Evolutionary conservation across 306 rosid species (phyloP), one percentile per base, ranked within the genome.

Genomic region (Fagus crenata): DNA sequence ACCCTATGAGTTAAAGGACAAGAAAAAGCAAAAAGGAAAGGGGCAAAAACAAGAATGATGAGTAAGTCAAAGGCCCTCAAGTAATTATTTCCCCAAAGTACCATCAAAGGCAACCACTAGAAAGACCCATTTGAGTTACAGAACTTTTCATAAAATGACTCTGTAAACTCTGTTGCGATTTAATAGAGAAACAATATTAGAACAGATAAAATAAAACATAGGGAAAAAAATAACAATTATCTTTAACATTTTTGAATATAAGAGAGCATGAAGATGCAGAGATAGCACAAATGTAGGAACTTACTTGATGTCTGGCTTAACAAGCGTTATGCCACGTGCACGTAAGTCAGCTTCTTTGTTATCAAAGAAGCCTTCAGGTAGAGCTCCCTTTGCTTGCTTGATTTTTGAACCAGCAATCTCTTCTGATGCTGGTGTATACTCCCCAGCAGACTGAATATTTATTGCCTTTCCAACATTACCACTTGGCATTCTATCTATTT

Each of bases 351-450:
- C 99, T 41, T 95, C 99, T 88, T 95, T 95, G 79, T 89, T 90
- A 78, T 95, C 99, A 86, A 92, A 95, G 85, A 95, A 95, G 69
- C 99, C 99, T 84, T 90, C 99, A 43, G 99, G 99, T 72, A 95
- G 87, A 87, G 86, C 88, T 54, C 93, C 96, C 79, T 85, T 87
- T 35, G 49, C 86, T 86, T 88, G 96, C 81, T 85, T 87, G 76
- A 18, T 77, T 77, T 90, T 96, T 36, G 89, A 72, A 83, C 78
- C 91, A 78, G 77, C 37, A 80, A 72, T 59, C 77, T 75, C 63
- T 53, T 64, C 65, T 42, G 92, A 67, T 72, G 78, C 69, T 78
- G 83, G 85, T 49, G 68, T 75, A 65, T 17, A 77, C 75, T 88
- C 87, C 51, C 11, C 42, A 67, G 80, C 75, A 59, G 85, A 77